Conservation (phyloP, 192 early-diverging fungal species). For the Podila clonocystis region DNA sequence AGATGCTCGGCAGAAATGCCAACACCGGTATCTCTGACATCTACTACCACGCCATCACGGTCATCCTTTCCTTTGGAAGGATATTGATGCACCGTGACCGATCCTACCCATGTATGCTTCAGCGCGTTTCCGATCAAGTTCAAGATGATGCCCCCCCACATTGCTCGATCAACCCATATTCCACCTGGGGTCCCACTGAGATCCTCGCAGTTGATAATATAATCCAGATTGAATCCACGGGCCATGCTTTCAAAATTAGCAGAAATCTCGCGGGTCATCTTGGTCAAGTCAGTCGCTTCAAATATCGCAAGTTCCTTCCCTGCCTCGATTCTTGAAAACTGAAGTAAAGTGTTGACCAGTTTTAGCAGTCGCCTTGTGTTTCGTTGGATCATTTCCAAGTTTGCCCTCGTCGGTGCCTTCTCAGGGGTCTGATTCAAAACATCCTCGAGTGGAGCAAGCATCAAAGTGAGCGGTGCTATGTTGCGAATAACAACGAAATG, state of each 20-base stretch:
- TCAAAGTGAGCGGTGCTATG: constrained; percentile 61
- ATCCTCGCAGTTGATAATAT: constrained; percentile 50
- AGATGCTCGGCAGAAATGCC: constrained; percentile 66
- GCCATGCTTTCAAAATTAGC: constrained; percentile 66
- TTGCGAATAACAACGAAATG: no score
- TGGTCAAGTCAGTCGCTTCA: constrained; percentile 55
- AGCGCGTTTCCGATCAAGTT: constrained; percentile 64
- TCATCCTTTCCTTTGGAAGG: constrained; percentile 45
- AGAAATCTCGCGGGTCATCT: constrained; percentile 58
- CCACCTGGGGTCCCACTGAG: constrained; percentile 18
- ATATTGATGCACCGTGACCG: constrained; percentile 63
- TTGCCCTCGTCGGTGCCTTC: constrained; percentile 22
- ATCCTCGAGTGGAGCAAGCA: constrained; percentile 64
- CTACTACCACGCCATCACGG: constrained; percentile 43
- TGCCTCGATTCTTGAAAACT: constrained; percentile 64
- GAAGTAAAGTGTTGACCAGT: constrained; percentile 66
- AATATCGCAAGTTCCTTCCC: constrained; percentile 63
- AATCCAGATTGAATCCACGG: constrained; percentile 56
- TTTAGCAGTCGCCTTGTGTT: constrained; percentile 63
- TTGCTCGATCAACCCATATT: constrained; percentile 64
- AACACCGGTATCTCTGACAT: constrained; percentile 51
- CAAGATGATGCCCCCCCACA: constrained; percentile 70
- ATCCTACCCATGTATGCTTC: constrained; percentile 60
- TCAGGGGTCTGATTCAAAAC: constrained; percentile 33
- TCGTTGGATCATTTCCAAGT: constrained; percentile 55